Conservation (phyloP, 2,329 filamentous ascomycete species). For the Aspergillus spinulosporus region DNA sequence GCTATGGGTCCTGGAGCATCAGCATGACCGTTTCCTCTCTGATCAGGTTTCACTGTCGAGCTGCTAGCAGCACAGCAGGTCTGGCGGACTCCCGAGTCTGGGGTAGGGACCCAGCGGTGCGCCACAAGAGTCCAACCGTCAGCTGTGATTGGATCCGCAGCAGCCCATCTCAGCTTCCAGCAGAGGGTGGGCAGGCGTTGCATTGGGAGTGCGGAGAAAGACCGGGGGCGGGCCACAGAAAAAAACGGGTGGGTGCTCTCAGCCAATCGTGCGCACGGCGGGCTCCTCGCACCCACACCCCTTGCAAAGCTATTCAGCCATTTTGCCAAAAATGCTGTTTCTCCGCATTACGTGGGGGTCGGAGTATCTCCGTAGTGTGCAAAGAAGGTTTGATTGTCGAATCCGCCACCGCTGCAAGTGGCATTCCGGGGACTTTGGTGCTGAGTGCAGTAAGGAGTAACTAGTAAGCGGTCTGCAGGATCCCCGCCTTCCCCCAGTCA, state of each 20-base stretch:
- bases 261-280: not conserved
- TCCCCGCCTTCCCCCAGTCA: slow-evolving; percentile 5
- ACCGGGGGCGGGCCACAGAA: slow-evolving; percentile 2
- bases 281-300: not conserved
- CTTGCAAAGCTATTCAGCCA: slow-evolving; percentile 9
- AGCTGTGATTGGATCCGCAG: slow-evolving; percentile 1
- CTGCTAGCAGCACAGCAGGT: not conserved
- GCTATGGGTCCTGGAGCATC: not conserved
- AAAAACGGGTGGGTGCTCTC: not conserved
- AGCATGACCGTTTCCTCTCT: not conserved
- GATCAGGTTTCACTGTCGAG: not conserved
- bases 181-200: not conserved
- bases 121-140: not conserved
- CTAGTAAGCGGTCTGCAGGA: not conserved
- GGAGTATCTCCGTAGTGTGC: slow-evolving; percentile 15
- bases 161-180: not conserved
- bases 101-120: not conserved
- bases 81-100: not conserved
- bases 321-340: not conserved
- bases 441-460: not conserved
- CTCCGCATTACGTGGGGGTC: slow-evolving; percentile 13
- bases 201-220: slow-evolving; percentile 13
- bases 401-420: not conserved
- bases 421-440: too few species aligned
- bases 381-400: slow-evolving; percentile 4